Percentiles rank a stretch among this genome's conserved stretches.
Evolutionary conservation across 169 alveolate species (phyloP).

Genomic region (Cyclospora cayetanensis): DNA sequence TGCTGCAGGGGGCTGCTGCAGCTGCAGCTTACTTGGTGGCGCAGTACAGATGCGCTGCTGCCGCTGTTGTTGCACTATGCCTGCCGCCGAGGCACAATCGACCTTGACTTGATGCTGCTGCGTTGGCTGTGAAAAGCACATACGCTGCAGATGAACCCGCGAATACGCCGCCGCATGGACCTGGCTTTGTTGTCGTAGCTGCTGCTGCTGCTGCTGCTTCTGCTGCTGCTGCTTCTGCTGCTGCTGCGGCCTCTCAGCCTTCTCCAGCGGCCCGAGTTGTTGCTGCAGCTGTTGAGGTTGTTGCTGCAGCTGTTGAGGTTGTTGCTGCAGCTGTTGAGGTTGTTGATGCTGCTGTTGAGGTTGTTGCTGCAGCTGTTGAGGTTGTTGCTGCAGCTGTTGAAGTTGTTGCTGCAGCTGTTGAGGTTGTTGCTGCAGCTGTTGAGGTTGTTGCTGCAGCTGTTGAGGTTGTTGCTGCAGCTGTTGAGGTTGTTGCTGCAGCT

Average conservation of each 20-base stretch:
- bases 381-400: not conserved
- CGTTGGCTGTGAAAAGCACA: not conserved
- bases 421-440: not conserved
- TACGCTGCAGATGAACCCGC: not conserved
- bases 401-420: not conserved
- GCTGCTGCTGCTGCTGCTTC: constrained; percentile 14
- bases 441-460: not conserved
- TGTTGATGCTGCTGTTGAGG: not conserved
- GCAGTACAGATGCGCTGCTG: constrained; percentile 10
- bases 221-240: constrained; percentile 3
- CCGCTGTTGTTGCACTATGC: not conserved
- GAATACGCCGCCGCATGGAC: no score
- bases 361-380: not conserved
- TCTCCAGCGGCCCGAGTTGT: not conserved
- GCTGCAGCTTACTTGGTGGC: not conserved
- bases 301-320: not conserved
- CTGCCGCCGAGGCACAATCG: not conserved
- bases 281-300: not conserved
- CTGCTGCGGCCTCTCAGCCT: not conserved
- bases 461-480: not conserved
- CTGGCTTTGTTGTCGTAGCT: no score
- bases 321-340: not conserved
- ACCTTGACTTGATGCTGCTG: not conserved
- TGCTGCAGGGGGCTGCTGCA: not conserved
- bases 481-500: not conserved